phyloP scores from a whole-genome alignment of 2,329 filamentous ascomycete genomes.

The Bipolaris gigantea region DNA sequence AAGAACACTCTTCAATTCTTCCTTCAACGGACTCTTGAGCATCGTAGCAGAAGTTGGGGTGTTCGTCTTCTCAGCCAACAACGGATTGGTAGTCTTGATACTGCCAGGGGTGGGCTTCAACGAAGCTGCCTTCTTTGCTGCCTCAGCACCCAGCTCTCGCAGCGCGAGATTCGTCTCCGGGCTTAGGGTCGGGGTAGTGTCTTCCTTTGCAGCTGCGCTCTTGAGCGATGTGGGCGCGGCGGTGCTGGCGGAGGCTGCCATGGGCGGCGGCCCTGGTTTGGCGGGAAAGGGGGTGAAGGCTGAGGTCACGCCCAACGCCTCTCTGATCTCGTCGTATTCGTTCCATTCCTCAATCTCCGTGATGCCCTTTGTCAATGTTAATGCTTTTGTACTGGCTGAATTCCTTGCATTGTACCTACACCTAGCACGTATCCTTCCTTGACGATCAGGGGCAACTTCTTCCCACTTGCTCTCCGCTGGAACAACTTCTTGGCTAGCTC shows the following conservation, averaged over 20 bases:
- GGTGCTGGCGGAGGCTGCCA: constrained; percentile 3
- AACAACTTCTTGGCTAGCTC: constrained; percentile 86
- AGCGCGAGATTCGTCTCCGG: constrained; percentile 42
- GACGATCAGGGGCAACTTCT: constrained; percentile 85
- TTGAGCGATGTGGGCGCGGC: constrained; percentile 14
- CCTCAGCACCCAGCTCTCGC: constrained; percentile 42
- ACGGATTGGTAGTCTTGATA: constrained; percentile 42
- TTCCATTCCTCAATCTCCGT: constrained; percentile 98
- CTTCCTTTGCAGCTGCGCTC: constrained; percentile 23
- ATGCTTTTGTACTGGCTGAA: background rate
- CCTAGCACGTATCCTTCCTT: constrained; percentile 84
- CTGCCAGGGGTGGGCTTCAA: constrained; percentile 39
- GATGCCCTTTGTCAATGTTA: constrained; percentile 66
- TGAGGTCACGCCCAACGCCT: constrained; percentile 66
- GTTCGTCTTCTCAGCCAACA: constrained; percentile 40
- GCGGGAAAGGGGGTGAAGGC: constrained; percentile 39
- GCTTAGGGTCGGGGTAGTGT: constrained; percentile 26
- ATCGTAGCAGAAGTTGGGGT: constrained; percentile 28
- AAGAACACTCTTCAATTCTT: constrained; percentile 18
- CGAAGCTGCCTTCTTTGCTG: constrained; percentile 40
- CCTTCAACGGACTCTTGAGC: constrained; percentile 23
- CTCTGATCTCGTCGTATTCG: constrained; percentile 92
- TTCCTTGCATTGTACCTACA: constrained; percentile 57
- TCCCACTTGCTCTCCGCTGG: constrained; percentile 79
- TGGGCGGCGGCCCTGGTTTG: constrained; percentile 20